Conservation (phyloP, 192 early-diverging fungal species). For the Funneliformis mosseae region DNA sequence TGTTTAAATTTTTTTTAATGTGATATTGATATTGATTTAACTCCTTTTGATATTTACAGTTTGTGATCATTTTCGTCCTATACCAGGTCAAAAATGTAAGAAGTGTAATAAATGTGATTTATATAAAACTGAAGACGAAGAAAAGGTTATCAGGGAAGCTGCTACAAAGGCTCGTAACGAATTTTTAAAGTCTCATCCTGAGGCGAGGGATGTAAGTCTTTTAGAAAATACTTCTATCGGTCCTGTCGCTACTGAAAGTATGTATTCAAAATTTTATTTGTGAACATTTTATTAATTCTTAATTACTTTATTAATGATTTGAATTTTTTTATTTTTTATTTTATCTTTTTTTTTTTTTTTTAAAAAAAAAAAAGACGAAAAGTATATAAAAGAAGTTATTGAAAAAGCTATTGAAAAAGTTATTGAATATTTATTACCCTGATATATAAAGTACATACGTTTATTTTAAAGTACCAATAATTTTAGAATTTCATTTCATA, state of each 20-base stretch:
- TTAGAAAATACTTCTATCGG: constrained; percentile 34
- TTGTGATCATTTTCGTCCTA: constrained; percentile 61
- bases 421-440: constrained; percentile 25
- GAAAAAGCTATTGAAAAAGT: constrained; percentile 17
- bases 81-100: constrained; percentile 51
- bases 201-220: constrained; percentile 23
- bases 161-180: constrained; percentile 49
- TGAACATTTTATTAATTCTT: background rate
- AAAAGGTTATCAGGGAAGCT: constrained; percentile 44
- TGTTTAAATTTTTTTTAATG: background rate
- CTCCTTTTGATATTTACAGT: constrained; percentile 22
- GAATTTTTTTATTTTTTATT: background rate
- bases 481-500: too few relatives aligned
- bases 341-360: background rate
- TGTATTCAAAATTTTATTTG: background rate
- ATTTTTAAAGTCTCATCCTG: constrained; percentile 43
- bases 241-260: constrained; percentile 17
- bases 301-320: background rate
- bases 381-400: constrained; percentile 3
- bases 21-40: background rate
- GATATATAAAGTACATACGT: background rate
- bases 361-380: background rate
- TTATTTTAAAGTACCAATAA: too few relatives aligned
- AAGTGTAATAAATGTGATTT: constrained; percentile 61
- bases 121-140: constrained; percentile 57